These are phyloP conservation scores for Pyrenochaeta sp. DNA, from an alignment of 2,329 filamentous ascomycete genomes.

Conservation along the genomic window DNA sequence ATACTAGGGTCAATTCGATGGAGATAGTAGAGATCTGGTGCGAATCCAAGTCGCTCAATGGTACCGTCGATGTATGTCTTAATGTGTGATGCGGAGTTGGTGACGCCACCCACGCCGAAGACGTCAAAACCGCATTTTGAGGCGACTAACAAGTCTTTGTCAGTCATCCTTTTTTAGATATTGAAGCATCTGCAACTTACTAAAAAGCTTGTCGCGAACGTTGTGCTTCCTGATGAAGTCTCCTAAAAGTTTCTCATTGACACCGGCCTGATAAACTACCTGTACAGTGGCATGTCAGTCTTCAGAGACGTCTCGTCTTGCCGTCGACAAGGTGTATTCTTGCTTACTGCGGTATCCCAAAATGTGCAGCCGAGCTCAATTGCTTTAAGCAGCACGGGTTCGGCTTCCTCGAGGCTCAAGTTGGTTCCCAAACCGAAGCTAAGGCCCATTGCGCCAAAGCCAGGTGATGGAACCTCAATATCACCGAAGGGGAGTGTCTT, in stretches of 20 bases:
- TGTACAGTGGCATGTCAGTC: background rate
- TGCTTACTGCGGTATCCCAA: slow-evolving; percentile 57
- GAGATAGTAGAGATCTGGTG: slow-evolving; percentile 52
- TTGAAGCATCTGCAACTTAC: slow-evolving; percentile 6
- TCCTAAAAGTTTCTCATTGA: slow-evolving; percentile 39
- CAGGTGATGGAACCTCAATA: slow-evolving; percentile 57
- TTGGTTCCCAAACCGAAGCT: slow-evolving; percentile 55
- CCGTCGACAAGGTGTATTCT: background rate
- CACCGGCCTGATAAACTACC: slow-evolving; percentile 26
- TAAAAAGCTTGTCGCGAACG: slow-evolving; percentile 33
- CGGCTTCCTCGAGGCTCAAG: slow-evolving; percentile 55
- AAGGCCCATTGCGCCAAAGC: slow-evolving; percentile 66
- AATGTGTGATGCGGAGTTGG: slow-evolving; percentile 51
- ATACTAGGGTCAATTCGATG: slow-evolving; percentile 50
- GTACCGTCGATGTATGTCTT: slow-evolving; percentile 50
- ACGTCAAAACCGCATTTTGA: slow-evolving; percentile 43
- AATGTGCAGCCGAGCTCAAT: slow-evolving; percentile 61
- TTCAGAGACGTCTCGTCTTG: background rate
- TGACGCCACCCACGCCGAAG: slow-evolving; percentile 47
- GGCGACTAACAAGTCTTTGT: slow-evolving; percentile 17
- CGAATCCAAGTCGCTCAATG: slow-evolving; percentile 49
- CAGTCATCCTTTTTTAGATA: background rate
- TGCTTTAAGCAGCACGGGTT: slow-evolving; percentile 59
- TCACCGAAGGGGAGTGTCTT: slow-evolving; percentile 31
- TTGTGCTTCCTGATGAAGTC: slow-evolving; percentile 39